Base-by-base conservation (phyloP, 768 basidiomycete genomes). In the Exsudoporus frostii region DNA sequence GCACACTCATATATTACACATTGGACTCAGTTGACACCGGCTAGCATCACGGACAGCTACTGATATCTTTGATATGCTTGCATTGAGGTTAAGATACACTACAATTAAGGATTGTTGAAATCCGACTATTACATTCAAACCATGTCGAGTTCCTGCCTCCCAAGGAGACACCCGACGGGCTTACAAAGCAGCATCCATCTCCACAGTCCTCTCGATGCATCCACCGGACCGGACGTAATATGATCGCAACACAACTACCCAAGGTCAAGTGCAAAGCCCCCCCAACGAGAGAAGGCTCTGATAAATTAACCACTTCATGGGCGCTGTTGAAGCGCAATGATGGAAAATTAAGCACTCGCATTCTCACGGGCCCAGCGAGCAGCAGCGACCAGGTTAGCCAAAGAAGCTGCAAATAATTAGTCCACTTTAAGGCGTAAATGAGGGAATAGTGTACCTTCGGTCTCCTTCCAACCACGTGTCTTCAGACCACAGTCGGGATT, bases 401-500 rank as follows among this genome's bases (percentile, higher is more conserved):
- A 81, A 25, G 92, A 89, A 44, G 89, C 84, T 82, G 50, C 10
- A 36, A 55, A 54, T 47, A 40, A 41, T 55, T 22, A 55, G 33
- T 53, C 29, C 55, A 53, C 22, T 52, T 51, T 44, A 49, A 13
- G 6, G 9, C 14, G 36, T 17, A 50, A 34, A 42, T 20, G 8
- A 46, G 56, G 52, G n/a, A 22, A 36, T 10, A 51, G 62, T 65
- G 33, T 47, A 77, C 83, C 82, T 77, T 97, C 90, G 40, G 95
- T 98, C 81, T 98, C 95, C 74, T 90, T 89, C 95, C 95, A 97
- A 64, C 88, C 92, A 80, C 95, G 92, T 61, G 96, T 98, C 83
- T 98, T 98, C 65, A 98, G 80, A 76, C 96, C 97, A 68, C 96
- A 98, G 72, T 98, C 96, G 53, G 96, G 96, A 81, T 98, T 98